Evolutionary conservation across 2,329 filamentous ascomycete species (phyloP), one percentile per base, ranked within the genome.

Genomic region (Davidsoniella neocaledoniae): DNA sequence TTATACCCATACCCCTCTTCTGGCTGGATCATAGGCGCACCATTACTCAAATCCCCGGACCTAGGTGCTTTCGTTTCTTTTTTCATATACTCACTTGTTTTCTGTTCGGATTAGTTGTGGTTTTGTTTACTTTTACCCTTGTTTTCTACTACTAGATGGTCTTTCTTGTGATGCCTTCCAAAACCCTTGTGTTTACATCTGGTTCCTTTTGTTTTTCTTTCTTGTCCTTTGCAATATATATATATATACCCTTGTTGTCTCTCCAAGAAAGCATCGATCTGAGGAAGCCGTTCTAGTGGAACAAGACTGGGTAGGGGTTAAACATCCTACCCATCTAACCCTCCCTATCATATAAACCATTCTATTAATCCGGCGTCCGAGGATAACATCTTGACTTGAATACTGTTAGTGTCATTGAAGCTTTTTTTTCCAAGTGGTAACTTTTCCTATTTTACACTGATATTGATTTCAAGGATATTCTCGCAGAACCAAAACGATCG

Each of bases 11-110:
- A 53, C 51, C 46, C 51, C 41, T 45, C 26, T 39, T 45, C 45
- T 49, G 49, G 43, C 47, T 53, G 47, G 51, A 53, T 53, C 43
- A 53, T 38, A 53, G 51, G 51, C 47, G 42, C 51, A 49, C 46
- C 45, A 52, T 45, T 45, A 46, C 36, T 41, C 25, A 40, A 53
- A 53, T 53, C 50, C 51, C 51, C 51, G 47, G 43, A 49, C 46
- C 41, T 23, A 48, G 45, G 45, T 45, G 46, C 40, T 52, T 46
- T 41, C 42, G 43, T 16, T 42, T 37, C 33, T 43, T 43, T 45
- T 36, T 14, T 45, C 21, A 23, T 23, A 23, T 23, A 23, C 21
- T 26, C n/a, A 10, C 26, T 43, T 26, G 10, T 43, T 16, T 36
- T 37, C 21, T 46, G 33, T 36, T 16, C n/a, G 38, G 33, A 14